phyloP scores from a whole-genome alignment of 2,329 filamentous ascomycete species.

The Colletotrichum sp. region DNA sequence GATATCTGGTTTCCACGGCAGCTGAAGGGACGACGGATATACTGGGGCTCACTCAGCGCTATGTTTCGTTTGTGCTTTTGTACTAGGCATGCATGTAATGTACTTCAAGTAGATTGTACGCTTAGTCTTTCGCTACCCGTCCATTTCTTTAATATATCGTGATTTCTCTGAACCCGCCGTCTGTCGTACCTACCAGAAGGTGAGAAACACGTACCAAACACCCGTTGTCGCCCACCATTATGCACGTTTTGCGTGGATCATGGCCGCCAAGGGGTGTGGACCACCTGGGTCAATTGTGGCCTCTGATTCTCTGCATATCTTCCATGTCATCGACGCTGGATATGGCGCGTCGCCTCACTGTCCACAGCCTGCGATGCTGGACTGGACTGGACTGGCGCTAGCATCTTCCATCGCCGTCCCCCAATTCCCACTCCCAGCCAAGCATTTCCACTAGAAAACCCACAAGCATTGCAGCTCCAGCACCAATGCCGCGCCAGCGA shows the following conservation, averaged over 20 bases:
- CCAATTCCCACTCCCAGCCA: not conserved
- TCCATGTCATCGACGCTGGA: not conserved
- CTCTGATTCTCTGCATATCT: not conserved
- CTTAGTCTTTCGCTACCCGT: not conserved
- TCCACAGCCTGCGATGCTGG: not conserved
- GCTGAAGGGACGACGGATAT: not conserved
- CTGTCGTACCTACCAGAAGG: not conserved
- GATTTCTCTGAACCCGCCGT: not conserved
- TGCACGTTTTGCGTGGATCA: constrained; percentile 4
- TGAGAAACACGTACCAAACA: not conserved
- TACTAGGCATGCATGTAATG: not conserved
- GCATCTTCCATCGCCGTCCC: not conserved
- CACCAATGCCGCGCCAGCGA: not conserved
- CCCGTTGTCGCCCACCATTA: not conserved
- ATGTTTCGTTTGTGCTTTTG: not conserved
- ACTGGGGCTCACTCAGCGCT: not conserved
- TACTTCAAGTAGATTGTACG: not conserved
- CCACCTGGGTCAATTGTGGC: not conserved
- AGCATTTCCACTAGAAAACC: not conserved
- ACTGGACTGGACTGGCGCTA: not conserved
- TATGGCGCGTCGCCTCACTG: not conserved
- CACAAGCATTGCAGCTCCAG: not conserved
- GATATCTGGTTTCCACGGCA: not conserved
- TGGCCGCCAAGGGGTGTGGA: not conserved
- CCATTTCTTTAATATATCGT: not conserved